These are phyloP conservation scores for Haematococcus lacustris DNA, from an alignment of 139 green algal genomes.

Conservation along the genomic window DNA sequence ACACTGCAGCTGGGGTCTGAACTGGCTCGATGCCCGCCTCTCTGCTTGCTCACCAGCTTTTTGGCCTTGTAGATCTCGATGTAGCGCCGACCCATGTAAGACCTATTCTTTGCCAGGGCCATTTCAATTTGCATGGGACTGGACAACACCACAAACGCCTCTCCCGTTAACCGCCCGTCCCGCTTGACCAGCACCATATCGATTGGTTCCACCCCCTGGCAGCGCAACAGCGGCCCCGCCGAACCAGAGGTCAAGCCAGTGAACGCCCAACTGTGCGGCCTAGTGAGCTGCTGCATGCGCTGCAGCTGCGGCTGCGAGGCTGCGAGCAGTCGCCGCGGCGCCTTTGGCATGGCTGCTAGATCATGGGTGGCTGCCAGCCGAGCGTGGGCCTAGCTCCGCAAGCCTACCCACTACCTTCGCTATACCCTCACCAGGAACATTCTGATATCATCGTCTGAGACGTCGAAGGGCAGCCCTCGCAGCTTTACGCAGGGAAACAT, in stretches of 20 bases:
- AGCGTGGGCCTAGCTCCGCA: no score
- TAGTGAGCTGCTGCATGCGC: no score
- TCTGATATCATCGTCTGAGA: conserved; percentile 63
- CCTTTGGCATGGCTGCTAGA: no score
- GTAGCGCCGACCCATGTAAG: conserved; percentile 72
- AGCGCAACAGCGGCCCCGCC: no score
- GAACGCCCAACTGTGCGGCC: no score
- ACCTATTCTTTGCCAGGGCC: conserved; percentile 62
- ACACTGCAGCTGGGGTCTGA: no score
- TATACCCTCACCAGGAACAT: conserved; percentile 72
- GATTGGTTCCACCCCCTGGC: conserved; percentile 59
- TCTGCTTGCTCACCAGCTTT: conserved; percentile 63
- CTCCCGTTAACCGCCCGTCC: conserved; percentile 59
- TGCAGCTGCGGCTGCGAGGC: no score
- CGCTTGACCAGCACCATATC: conserved; percentile 66
- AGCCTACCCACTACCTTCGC: no score
- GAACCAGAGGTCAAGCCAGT: no score
- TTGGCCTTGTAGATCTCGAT: conserved; percentile 73
- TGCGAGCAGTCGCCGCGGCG: no score
- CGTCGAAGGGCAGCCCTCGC: conserved; percentile 70
- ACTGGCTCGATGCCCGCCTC: no score
- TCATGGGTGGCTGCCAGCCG: no score
- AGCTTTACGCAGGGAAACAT: conserved; percentile 60
- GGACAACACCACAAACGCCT: conserved; percentile 67
- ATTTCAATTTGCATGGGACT: conserved; percentile 53